A percentile compares a stretch with the other conserved stretches of the same genome.
phyloP scores from a whole-genome alignment of 2,329 filamentous ascomycete species.

The Ceratocystis cacaofunesta region DNA sequence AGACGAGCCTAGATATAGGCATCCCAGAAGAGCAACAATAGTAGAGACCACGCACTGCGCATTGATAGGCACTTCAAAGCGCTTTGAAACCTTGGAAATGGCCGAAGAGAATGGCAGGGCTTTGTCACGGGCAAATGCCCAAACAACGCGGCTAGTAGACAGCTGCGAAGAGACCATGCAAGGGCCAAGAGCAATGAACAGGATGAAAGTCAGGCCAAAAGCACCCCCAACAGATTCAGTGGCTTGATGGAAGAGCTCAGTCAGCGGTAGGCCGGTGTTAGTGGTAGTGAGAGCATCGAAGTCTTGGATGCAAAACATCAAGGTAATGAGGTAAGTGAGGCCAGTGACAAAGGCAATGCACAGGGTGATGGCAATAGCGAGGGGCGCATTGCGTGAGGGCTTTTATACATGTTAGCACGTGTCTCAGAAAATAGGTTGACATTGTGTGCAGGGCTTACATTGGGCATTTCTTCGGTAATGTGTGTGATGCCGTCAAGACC shows the following conservation, averaged over 20 bases:
- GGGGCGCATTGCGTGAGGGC: conserved; percentile 27
- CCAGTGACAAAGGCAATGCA: conserved; percentile 36
- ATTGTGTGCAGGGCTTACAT: conserved; percentile 24
- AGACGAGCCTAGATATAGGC: conserved; percentile 29
- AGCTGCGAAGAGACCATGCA: conserved; percentile 27
- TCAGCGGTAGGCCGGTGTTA: conserved; percentile 30
- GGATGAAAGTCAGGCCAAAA: conserved; percentile 29
- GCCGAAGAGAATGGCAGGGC: conserved; percentile 27
- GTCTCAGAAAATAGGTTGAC: too few relatives aligned
- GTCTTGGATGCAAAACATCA: conserved; percentile 38
- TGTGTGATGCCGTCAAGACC: conserved; percentile 35
- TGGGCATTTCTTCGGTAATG: conserved; percentile 36
- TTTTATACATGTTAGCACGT: conserved; percentile 10
- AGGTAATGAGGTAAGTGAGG: conserved; percentile 33
- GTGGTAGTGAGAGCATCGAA: conserved; percentile 30
- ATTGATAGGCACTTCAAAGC: conserved; percentile 26
- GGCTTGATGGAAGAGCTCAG: conserved; percentile 31
- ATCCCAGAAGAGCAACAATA: conserved; percentile 27
- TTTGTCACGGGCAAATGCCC: conserved; percentile 32
- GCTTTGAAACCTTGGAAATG: conserved; percentile 27
- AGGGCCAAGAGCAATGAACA: conserved; percentile 30
- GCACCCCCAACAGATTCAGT: conserved; percentile 28
- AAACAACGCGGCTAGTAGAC: conserved; percentile 25
- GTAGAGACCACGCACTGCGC: conserved; percentile 25
- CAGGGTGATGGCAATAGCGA: conserved; percentile 31